phyloP scores from a whole-genome alignment of 2,329 filamentous ascomycete species.

The Ophiostoma tasmaniense region DNA sequence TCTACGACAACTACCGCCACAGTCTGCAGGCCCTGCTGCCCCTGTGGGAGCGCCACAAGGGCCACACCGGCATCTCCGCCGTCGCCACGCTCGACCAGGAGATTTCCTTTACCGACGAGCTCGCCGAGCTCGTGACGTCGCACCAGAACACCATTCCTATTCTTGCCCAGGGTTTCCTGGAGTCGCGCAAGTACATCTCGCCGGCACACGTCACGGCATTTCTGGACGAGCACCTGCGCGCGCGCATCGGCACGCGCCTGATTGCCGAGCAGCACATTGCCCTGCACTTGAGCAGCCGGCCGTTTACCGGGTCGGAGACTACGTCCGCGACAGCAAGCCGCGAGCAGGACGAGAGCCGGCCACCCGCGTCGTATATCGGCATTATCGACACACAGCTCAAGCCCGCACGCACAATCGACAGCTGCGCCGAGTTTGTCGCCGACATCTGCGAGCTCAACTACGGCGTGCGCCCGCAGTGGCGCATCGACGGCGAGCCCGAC shows the following conservation, averaged over 20 bases:
- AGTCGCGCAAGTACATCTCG: slow-evolving; percentile 84
- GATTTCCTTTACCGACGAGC: slow-evolving; percentile 80
- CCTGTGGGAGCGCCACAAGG: slow-evolving; percentile 49
- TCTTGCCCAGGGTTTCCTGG: slow-evolving; percentile 83
- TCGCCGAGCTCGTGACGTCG: slow-evolving; percentile 90
- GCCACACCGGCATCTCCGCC: not conserved
- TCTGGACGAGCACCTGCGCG: slow-evolving; percentile 85
- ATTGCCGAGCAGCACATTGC: slow-evolving; percentile 97
- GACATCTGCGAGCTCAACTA: slow-evolving; percentile 97
- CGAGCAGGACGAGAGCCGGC: slow-evolving; percentile 28
- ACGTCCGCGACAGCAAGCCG: slow-evolving; percentile 36
- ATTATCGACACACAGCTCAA: slow-evolving; percentile 83
- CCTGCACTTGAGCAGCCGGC: slow-evolving; percentile 63
- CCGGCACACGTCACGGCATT: slow-evolving; percentile 79
- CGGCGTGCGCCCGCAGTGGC: slow-evolving; percentile 70
- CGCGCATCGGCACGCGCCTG: slow-evolving; percentile 84
- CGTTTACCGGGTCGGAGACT: slow-evolving; percentile 48
- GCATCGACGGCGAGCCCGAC: slow-evolving; percentile 75
- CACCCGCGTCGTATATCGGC: slow-evolving; percentile 63
- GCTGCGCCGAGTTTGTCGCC: slow-evolving; percentile 81
- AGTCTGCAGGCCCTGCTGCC: slow-evolving; percentile 84
- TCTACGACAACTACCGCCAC: slow-evolving; percentile 94
- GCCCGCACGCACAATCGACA: slow-evolving; percentile 71
- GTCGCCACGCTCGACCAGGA: slow-evolving; percentile 75
- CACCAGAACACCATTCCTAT: slow-evolving; percentile 92